Conservation (phyloP, 202 grass and related monocot species). For the Dendrocalamus latiflorus region DNA sequence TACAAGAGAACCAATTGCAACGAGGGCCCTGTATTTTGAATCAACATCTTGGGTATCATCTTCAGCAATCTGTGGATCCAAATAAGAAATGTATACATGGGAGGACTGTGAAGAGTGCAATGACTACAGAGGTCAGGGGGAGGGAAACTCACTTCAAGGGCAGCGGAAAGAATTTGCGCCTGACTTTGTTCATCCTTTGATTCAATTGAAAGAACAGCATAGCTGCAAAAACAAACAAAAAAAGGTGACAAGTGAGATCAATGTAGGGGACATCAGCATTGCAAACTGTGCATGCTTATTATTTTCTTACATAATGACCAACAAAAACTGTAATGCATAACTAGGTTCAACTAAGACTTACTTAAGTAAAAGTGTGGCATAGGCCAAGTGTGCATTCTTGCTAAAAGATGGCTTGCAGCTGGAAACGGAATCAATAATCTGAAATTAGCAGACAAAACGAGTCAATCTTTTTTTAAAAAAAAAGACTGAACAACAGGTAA, state of each 20-base stretch:
- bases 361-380: slow-evolving; percentile 82
- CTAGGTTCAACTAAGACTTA: slow-evolving; percentile 34
- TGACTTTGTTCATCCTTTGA: slow-evolving; percentile 85
- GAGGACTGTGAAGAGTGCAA: not conserved
- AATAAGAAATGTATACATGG: slow-evolving; percentile 19
- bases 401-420: slow-evolving; percentile 67
- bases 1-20: slow-evolving; percentile 87
- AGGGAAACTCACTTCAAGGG: slow-evolving; percentile 56
- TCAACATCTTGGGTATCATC: slow-evolving; percentile 72
- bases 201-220: slow-evolving; percentile 85
- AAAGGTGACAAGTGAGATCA: not conserved
- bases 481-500: no score
- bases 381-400: slow-evolving; percentile 88
- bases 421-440: slow-evolving; percentile 86
- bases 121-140: not conserved
- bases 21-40: slow-evolving; percentile 75
- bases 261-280: slow-evolving; percentile 16
- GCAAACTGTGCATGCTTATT: not conserved
- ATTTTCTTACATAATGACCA: not conserved
- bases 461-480: no score
- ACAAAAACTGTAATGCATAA: not conserved
- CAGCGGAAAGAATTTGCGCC: slow-evolving; percentile 83
- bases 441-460: slow-evolving; percentile 34
- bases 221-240: slow-evolving; percentile 45
- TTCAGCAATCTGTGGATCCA: slow-evolving; percentile 64